Conservation (phyloP, 2,329 filamentous ascomycete genomes). For the Penicillium sp. region DNA sequence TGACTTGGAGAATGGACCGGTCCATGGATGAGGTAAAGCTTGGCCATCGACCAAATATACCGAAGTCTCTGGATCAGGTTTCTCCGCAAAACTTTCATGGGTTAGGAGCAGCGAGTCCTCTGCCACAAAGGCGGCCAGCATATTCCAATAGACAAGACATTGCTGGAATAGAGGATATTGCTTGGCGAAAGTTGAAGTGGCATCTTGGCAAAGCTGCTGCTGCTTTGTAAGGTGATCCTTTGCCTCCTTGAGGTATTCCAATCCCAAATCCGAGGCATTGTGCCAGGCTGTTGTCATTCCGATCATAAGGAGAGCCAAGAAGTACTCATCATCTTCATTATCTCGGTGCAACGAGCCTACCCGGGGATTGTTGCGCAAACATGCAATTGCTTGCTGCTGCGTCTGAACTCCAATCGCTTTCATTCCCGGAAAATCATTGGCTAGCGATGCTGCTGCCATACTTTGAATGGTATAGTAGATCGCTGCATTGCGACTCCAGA, state of each 20-base stretch:
- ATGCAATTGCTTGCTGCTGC: constrained; percentile 29
- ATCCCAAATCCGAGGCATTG: constrained; percentile 22
- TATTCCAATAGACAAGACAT: constrained; percentile 28
- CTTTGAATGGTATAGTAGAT: constrained; percentile 31
- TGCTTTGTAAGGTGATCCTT: constrained; percentile 25
- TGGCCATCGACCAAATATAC: constrained; percentile 28
- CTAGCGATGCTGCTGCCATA: constrained; percentile 29
- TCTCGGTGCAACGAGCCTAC: constrained; percentile 17
- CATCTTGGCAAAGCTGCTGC: constrained; percentile 19
- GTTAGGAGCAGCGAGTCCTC: constrained; percentile 25
- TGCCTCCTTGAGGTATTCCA: constrained; percentile 26
- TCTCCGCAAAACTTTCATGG: constrained; percentile 18
- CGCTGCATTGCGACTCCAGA: constrained; percentile 28
- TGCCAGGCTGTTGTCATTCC: constrained; percentile 28
- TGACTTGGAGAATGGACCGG: constrained; percentile 24
- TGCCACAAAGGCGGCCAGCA: constrained; percentile 27
- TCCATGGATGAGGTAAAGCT: constrained; percentile 26
- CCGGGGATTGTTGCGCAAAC: constrained; percentile 22
- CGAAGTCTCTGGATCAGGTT: constrained; percentile 19
- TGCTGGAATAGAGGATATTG: constrained; percentile 28
- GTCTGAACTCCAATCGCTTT: constrained; percentile 26
- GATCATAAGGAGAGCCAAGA: constrained; percentile 27
- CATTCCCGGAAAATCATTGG: constrained; percentile 29
- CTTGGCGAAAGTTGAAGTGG: constrained; percentile 23
- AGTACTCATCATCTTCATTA: constrained; percentile 27